Evolutionary conservation across 1,284 basidiomycete genomes (phyloP).

Genomic region (Tremellales sp.): DNA sequence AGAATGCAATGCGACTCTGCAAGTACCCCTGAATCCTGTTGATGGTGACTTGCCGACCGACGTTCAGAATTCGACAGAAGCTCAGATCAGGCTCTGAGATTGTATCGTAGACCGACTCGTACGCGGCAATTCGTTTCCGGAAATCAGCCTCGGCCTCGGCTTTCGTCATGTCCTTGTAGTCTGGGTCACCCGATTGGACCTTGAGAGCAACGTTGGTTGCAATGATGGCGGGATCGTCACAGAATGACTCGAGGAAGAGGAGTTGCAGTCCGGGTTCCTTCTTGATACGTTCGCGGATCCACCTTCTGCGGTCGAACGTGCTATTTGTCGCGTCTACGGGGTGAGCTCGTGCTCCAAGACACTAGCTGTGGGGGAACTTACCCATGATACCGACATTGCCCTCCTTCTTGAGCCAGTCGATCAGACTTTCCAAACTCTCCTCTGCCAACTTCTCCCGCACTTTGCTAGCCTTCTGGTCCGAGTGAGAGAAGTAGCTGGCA

Average conservation of each 20-base stretch:
- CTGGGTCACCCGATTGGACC: slow-evolving; percentile 92
- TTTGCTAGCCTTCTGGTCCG: slow-evolving; percentile 72
- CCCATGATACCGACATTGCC: slow-evolving; percentile 99
- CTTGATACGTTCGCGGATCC: slow-evolving; percentile 75
- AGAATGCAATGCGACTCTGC: slow-evolving; percentile 95
- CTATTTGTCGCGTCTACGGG: slow-evolving; percentile 86
- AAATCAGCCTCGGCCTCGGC: slow-evolving; percentile 89
- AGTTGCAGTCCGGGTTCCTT: slow-evolving; percentile 84
- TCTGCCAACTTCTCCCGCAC: slow-evolving; percentile 79
- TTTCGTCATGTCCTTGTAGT: slow-evolving; percentile 84
- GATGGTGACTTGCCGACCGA: slow-evolving; percentile 78
- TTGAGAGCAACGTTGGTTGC: slow-evolving; percentile 95
- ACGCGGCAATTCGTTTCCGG: slow-evolving; percentile 81
- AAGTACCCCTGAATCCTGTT: slow-evolving; percentile 87
- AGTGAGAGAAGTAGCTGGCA: slow-evolving; percentile 84
- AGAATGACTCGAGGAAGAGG: slow-evolving; percentile 91
- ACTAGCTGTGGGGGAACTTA: slow-evolving; percentile 42
- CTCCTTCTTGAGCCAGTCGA: slow-evolving; percentile 90
- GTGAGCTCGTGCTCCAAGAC: not conserved
- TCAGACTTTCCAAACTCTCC: slow-evolving; percentile 92
- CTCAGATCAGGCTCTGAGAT: slow-evolving; percentile 81
- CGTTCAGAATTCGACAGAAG: slow-evolving; percentile 82
- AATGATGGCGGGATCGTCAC: slow-evolving; percentile 89
- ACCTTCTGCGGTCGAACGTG: slow-evolving; percentile 70
- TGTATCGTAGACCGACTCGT: slow-evolving; percentile 94